phyloP scores from a whole-genome alignment of 805 yeast genomes.

The Kluyveromyces nonfermentans region DNA sequence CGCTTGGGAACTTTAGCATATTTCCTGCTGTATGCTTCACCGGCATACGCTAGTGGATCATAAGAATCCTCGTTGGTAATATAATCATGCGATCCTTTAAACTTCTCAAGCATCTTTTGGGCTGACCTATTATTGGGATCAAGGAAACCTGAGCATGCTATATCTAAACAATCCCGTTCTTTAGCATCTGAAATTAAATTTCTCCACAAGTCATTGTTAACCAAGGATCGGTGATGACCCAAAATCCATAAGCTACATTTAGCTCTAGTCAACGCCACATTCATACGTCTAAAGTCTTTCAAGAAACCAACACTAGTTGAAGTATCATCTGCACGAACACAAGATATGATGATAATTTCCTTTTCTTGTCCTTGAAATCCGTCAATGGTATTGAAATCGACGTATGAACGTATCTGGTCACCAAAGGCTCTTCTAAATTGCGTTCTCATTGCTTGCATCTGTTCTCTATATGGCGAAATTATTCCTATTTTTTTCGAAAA shows the following conservation, averaged over 20 bases:
- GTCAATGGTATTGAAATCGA: slow-evolving; percentile 92
- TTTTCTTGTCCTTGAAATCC: slow-evolving; percentile 98
- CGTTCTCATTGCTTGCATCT: slow-evolving; percentile 49
- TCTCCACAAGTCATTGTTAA: slow-evolving; percentile 62
- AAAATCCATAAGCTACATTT: slow-evolving; percentile 85
- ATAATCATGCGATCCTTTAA: slow-evolving; percentile 8
- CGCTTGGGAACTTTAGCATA: neutral
- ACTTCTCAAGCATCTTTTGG: slow-evolving; percentile 8
- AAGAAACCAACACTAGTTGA: slow-evolving; percentile 70
- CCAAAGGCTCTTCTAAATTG: slow-evolving; percentile 58
- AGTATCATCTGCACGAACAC: slow-evolving; percentile 76
- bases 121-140: slow-evolving; percentile 13
- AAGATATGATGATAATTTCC: slow-evolving; percentile 84
- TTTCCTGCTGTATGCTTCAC: neutral
- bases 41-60: slow-evolving; percentile 3
- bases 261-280: slow-evolving; percentile 94
- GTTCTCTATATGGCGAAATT: slow-evolving; percentile 93
- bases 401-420: slow-evolving; percentile 44
- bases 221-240: slow-evolving; percentile 65
- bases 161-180: slow-evolving; percentile 31
- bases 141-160: slow-evolving; percentile 24
- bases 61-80: slow-evolving; percentile 5
- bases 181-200: slow-evolving; percentile 59
- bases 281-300: slow-evolving; percentile 89
- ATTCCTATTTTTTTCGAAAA: slow-evolving; percentile 76